A percentile compares a stretch with the other conserved stretches of the same genome.
These are phyloP conservation scores for Dothistroma pini DNA, from an alignment of 2,329 filamentous ascomycete species.

Conservation along the genomic window DNA sequence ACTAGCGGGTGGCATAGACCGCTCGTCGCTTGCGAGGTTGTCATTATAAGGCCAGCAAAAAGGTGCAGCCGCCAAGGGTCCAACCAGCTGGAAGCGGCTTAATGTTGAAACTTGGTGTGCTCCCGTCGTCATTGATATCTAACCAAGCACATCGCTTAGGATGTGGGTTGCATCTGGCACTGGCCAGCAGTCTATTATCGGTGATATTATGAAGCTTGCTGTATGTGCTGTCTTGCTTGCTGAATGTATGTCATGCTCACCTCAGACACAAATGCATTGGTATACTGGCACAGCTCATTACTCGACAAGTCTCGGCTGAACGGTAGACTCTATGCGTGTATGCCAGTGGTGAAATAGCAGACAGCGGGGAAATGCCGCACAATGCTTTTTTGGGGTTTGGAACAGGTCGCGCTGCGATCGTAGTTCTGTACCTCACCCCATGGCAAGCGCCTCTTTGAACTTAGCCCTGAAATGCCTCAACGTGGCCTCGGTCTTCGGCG, in stretches of 20 bases:
- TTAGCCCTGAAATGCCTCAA: slow-evolving; percentile 31
- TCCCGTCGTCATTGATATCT: background rate
- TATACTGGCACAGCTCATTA: background rate
- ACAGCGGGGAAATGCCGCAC: background rate
- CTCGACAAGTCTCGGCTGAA: background rate
- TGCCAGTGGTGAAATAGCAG: background rate
- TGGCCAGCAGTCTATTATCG: background rate
- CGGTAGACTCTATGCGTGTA: background rate
- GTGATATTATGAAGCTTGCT: background rate
- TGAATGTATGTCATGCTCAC: background rate
- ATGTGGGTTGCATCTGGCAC: background rate
- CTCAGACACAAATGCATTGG: background rate
- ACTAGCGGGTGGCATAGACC: too few species aligned
- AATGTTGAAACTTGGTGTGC: background rate
- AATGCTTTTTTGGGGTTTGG: background rate
- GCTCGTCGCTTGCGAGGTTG: too few species aligned
- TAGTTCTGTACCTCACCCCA: slow-evolving; percentile 8
- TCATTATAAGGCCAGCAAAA: too few species aligned
- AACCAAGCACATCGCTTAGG: background rate
- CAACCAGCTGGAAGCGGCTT: background rate
- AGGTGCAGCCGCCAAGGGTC: background rate
- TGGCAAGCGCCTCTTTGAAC: slow-evolving; percentile 35
- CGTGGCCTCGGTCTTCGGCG: slow-evolving; percentile 32
- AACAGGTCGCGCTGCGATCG: background rate
- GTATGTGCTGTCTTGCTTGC: background rate